Conservation (phyloP, 225 moss, liverwort and hornwort species). For the Antitrichia curtipendula region DNA sequence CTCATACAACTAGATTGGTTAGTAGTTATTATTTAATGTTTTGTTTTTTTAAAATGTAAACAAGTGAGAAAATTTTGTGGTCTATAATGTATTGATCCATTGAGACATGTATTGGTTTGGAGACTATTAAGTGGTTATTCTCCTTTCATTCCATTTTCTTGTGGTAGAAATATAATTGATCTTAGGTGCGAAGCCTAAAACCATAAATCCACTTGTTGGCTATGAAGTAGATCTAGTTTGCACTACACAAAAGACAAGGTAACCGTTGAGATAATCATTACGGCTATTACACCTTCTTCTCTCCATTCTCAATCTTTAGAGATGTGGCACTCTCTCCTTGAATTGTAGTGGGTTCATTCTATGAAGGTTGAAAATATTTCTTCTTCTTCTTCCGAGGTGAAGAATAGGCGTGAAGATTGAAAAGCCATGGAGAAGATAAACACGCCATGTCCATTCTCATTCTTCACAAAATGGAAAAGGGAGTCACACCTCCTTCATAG, state of each 20-base stretch:
- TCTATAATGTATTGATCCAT: not conserved
- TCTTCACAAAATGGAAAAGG: fast-evolving
- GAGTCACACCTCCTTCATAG: no score
- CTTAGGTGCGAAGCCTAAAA: not conserved
- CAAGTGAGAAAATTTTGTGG: not conserved
- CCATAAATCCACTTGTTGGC: not conserved
- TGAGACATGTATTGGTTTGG: not conserved
- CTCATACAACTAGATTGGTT: no score
- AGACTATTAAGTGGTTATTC: not conserved
- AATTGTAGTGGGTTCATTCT: not conserved
- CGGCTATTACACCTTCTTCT: not conserved
- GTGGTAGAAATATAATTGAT: not conserved
- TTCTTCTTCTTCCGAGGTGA: no score
- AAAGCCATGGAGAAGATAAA: not conserved
- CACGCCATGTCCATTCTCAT: not conserved
- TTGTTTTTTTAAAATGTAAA: not conserved
- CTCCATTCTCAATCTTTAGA: no score
- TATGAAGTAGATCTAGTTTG: not conserved
- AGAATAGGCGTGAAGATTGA: not conserved
- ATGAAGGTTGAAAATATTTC: no score
- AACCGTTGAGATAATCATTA: not conserved
- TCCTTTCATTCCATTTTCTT: not conserved
- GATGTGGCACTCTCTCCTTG: no score
- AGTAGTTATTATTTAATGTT: not conserved
- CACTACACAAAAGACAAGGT: no score